A percentile compares a stretch with the other conserved stretches of the same genome.
These are phyloP conservation scores for Plasmodium yoelii DNA, from an alignment of 169 alveolate species.

Conservation along the genomic window DNA sequence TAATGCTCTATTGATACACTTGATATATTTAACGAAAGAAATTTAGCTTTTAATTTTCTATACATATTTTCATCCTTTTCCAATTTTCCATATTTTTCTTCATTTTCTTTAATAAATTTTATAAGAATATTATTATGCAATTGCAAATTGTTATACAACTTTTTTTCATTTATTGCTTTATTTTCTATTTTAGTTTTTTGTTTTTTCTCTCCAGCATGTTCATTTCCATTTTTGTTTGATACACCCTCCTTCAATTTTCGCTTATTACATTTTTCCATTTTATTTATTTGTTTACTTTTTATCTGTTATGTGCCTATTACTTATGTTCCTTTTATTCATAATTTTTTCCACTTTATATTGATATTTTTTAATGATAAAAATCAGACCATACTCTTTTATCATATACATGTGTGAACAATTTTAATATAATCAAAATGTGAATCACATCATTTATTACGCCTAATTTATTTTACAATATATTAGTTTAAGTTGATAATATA, in stretches of 20 bases:
- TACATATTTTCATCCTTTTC: slow-evolving; percentile 42
- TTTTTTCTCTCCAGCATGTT: slow-evolving; percentile 28
- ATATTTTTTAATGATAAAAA: no score
- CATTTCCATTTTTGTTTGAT: slow-evolving; percentile 23
- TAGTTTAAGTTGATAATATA: no score
- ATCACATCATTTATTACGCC: no score
- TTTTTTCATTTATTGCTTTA: slow-evolving; percentile 21
- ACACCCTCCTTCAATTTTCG: slow-evolving; percentile 32
- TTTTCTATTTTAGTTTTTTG: slow-evolving; percentile 49
- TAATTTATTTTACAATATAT: no score
- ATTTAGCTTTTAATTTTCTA: slow-evolving; percentile 43
- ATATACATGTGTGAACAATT: no score
- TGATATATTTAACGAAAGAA: slow-evolving; percentile 61
- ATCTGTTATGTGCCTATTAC: neutral
- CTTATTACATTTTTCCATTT: slow-evolving; percentile 41
- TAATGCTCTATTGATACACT: slow-evolving; percentile 62
- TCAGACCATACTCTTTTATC: no score
- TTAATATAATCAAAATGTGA: no score
- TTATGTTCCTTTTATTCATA: slow-evolving; percentile 7
- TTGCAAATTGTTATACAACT: slow-evolving; percentile 18
- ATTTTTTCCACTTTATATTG: no score
- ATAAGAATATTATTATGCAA: slow-evolving; percentile 50
- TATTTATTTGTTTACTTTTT: neutral
- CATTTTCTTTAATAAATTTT: slow-evolving; percentile 48
- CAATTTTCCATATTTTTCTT: slow-evolving; percentile 33